Conservation (phyloP, 208 protist species). For the Crithidia expoeki region DNA sequence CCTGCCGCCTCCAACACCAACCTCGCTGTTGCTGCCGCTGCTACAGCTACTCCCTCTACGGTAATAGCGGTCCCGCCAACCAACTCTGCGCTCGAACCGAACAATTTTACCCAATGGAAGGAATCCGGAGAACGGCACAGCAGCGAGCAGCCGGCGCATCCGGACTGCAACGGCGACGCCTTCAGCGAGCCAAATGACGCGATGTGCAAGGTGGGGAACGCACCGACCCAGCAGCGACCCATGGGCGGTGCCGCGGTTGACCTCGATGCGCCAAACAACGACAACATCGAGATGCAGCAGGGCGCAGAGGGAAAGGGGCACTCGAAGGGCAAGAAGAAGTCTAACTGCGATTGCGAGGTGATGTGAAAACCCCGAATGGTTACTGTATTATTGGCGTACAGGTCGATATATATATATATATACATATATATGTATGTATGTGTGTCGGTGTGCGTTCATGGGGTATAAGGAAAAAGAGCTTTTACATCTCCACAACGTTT, state of each 20-base stretch:
- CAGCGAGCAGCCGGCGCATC: not conserved
- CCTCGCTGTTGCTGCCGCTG: not conserved
- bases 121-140: not conserved
- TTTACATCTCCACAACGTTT: too few species aligned
- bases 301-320: slow-evolving; percentile 1
- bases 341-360: slow-evolving; percentile 52
- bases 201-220: not conserved
- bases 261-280: slow-evolving; percentile 8
- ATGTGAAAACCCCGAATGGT: slow-evolving; percentile 54
- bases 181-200: not conserved
- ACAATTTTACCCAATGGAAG: slow-evolving; percentile 6
- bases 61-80: not conserved
- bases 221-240: not conserved
- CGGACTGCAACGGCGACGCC: not conserved
- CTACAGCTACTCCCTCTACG: not conserved
- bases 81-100: slow-evolving; percentile 12
- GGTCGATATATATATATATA: too few species aligned
- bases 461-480: too few species aligned
- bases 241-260: slow-evolving; percentile 4
- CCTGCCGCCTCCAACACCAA: not conserved
- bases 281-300: not conserved
- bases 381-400: too few species aligned
- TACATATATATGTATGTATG: not conserved
- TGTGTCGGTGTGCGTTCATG: not conserved
- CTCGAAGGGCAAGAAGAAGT: slow-evolving; percentile 42